Percentiles rank a stretch among this genome's conserved stretches.
These are phyloP conservation scores for Mucor indicus DNA, from an alignment of 371 early-diverging fungal species.

Conservation along the genomic window DNA sequence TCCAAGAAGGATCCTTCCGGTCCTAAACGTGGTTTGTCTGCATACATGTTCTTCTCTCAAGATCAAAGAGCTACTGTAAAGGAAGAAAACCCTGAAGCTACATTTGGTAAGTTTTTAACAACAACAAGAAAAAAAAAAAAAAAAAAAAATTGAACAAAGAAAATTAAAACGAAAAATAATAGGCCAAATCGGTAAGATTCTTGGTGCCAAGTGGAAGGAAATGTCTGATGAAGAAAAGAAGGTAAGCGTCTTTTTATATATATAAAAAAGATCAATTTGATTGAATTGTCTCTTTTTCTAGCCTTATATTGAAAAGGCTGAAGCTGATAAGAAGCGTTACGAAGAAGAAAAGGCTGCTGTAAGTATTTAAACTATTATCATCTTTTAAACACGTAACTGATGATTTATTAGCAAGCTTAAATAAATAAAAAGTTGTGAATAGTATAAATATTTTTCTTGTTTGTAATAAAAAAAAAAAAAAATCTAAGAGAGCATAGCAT, in stretches of 20 bases:
- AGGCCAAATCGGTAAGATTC: constrained; percentile 68
- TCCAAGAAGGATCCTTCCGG: constrained; percentile 63
- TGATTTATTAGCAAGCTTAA: too few relatives aligned
- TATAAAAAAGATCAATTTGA: background rate
- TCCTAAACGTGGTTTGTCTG: constrained; percentile 82
- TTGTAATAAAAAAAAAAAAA: too few relatives aligned
- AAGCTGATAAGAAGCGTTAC: constrained; percentile 73
- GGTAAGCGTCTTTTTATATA: constrained; percentile 20
- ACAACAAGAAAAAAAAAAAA: background rate
- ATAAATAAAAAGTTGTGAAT: too few relatives aligned
- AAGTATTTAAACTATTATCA: too few relatives aligned
- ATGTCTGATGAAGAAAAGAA: constrained; percentile 59
- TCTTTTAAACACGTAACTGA: too few relatives aligned
- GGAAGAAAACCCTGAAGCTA: constrained; percentile 74
- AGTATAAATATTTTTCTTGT: too few relatives aligned
- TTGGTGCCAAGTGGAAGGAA: constrained; percentile 76
- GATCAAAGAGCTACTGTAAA: constrained; percentile 68
- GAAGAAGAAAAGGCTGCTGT: constrained; percentile 61
- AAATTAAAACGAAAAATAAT: too few relatives aligned
- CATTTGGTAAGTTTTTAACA: constrained; percentile 77
- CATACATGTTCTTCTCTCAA: constrained; percentile 81
- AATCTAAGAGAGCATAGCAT: constrained; percentile 39
- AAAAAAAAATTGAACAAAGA: background rate
- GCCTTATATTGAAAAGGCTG: constrained; percentile 54
- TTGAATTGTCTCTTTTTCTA: constrained; percentile 3